Percentiles rank a stretch among this genome's conserved stretches.
phyloP scores from a whole-genome alignment of 129 eudicot species.

The Centella asiatica region DNA sequence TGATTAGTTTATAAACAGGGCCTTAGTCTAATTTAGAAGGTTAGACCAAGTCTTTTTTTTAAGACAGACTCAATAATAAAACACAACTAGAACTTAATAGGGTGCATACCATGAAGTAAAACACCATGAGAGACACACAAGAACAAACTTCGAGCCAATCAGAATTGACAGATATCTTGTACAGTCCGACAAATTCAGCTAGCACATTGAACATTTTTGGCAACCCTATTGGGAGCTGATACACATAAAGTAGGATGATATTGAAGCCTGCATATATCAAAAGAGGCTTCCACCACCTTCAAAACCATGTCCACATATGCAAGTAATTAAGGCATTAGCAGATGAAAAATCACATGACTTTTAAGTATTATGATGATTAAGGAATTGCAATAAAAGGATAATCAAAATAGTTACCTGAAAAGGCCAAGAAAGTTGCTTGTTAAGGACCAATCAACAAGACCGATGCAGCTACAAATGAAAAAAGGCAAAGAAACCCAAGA shows the following conservation, averaged over 20 bases:
- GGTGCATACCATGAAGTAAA: slow-evolving; percentile 65
- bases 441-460: slow-evolving; percentile 91
- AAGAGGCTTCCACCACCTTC: slow-evolving; percentile 96
- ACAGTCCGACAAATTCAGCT: slow-evolving; percentile 68
- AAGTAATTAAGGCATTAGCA: slow-evolving; percentile 19
- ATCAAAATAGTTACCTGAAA: slow-evolving; percentile 54
- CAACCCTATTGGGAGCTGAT: slow-evolving; percentile 69
- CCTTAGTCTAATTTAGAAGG: no score
- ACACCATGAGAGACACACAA: slow-evolving; percentile 60
- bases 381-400: not conserved
- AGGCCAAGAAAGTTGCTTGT: slow-evolving; percentile 96
- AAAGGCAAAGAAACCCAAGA: slow-evolving; percentile 98
- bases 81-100: no score
- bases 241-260: slow-evolving; percentile 53
- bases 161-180: slow-evolving; percentile 53
- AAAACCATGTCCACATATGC: slow-evolving; percentile 20
- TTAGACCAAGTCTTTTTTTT: no score
- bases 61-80: no score
- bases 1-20: no score
- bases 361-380: no score
- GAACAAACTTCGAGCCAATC: slow-evolving; percentile 70
- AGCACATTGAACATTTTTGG: slow-evolving; percentile 34
- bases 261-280: slow-evolving; percentile 80
- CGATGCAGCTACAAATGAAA: slow-evolving; percentile 91
- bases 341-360: slow-evolving; percentile 6